phyloP scores from a whole-genome alignment of 2,329 filamentous ascomycete species.

The Mollisiaceae sp. region DNA sequence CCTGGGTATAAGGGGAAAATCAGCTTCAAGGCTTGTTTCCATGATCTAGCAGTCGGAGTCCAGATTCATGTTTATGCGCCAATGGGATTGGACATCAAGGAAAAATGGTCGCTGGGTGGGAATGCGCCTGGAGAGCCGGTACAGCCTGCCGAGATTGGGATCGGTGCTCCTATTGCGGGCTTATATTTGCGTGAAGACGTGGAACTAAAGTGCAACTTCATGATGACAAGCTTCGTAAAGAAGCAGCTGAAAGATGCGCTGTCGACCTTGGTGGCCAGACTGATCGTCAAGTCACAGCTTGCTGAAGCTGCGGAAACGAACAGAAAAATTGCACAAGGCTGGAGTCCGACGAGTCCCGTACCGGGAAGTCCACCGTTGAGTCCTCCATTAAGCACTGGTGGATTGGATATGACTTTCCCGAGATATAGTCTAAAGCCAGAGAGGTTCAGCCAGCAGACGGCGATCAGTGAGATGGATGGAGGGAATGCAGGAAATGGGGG shows the following conservation, averaged over 20 bases:
- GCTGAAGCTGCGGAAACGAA: conserved; percentile 36
- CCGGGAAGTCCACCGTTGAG: conserved; percentile 19
- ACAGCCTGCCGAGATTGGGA: conserved; percentile 67
- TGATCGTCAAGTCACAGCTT: conserved; percentile 56
- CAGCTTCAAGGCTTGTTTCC: conserved; percentile 80
- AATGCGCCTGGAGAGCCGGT: conserved; percentile 71
- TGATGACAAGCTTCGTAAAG: conserved; percentile 78
- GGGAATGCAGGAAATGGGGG: conserved; percentile 13
- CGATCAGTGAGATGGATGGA: conserved; percentile 28
- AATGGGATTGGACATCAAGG: conserved; percentile 77
- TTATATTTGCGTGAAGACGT: conserved; percentile 84
- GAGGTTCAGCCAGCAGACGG: conserved; percentile 25
- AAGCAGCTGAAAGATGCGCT: conserved; percentile 80
- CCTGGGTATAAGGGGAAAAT: conserved; percentile 70
- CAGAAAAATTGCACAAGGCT: conserved; percentile 24
- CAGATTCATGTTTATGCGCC: conserved; percentile 86
- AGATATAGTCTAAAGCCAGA: conserved; percentile 16
- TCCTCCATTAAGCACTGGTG: conserved; percentile 18
- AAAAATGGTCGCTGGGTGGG: conserved; percentile 77
- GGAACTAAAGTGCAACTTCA: conserved; percentile 77
- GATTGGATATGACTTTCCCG: conserved; percentile 23
- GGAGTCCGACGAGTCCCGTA: conserved; percentile 16
- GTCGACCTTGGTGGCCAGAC: conserved; percentile 67
- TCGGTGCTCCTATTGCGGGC: conserved; percentile 68
- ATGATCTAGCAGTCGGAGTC: conserved; percentile 72